phyloP scores from a whole-genome alignment of 2,329 filamentous ascomycete genomes.

The Verticillium isaacii region DNA sequence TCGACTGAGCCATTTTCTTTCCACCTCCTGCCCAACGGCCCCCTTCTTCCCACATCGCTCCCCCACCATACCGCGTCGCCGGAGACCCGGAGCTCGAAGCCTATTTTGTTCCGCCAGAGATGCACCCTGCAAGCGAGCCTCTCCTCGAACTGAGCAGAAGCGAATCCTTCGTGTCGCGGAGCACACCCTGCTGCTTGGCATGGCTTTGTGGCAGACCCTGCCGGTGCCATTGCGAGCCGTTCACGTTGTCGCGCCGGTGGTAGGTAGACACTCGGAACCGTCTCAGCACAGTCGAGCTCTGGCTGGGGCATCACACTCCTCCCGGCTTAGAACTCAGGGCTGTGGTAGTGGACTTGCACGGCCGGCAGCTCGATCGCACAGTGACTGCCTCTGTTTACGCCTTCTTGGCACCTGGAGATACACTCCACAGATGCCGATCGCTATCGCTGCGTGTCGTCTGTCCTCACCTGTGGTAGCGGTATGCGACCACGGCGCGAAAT shows the following conservation, averaged over 20 bases:
- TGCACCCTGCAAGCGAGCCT: neutral
- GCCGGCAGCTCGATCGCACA: neutral
- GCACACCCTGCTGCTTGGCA: neutral
- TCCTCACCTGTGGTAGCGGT: neutral
- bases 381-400: neutral
- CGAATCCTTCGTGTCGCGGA: too few species aligned
- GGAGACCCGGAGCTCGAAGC: neutral
- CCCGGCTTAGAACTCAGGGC: neutral
- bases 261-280: neutral
- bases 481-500: neutral
- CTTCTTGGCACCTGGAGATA: neutral
- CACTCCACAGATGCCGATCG: neutral
- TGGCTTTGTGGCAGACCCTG: neutral
- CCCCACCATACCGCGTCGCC: neutral
- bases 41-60: neutral
- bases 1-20: neutral
- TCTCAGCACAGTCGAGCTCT: neutral
- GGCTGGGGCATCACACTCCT: neutral
- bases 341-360: neutral
- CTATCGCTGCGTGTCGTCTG: neutral
- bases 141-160: neutral
- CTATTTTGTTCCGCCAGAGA: neutral
- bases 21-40: neutral
- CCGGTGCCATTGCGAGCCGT: neutral
- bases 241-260: too few species aligned